Evolutionary conservation across 495 filamentous ascomycete species (phyloP).

Genomic region (Xylaria telfairii): DNA sequence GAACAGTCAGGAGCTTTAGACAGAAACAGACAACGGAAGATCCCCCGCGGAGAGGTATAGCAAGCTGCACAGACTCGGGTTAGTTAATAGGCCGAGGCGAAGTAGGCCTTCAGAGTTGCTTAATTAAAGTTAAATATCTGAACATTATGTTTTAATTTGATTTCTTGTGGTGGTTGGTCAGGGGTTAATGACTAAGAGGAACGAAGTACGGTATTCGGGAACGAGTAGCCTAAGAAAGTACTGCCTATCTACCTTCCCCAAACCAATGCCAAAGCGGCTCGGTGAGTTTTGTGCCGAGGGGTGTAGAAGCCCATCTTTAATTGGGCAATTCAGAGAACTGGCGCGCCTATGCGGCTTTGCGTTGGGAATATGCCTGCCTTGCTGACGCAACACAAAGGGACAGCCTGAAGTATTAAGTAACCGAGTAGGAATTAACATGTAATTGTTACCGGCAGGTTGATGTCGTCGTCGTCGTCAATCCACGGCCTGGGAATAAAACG

Average conservation of each 20-base stretch:
- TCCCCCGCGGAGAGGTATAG: background rate
- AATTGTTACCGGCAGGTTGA: background rate
- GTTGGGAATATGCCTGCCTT: background rate
- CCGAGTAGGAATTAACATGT: background rate
- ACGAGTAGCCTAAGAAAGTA: background rate
- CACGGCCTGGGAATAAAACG: too few relatives aligned
- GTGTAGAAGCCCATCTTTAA: background rate
- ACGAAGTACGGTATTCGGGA: background rate
- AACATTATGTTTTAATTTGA: background rate
- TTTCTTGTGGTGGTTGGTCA: background rate
- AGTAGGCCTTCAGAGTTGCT: background rate
- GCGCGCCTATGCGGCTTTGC: background rate
- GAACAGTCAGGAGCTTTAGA: background rate
- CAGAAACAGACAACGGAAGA: slow-evolving; percentile 13
- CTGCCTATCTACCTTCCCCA: background rate
- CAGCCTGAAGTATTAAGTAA: background rate
- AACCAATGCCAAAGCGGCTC: background rate
- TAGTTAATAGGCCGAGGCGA: background rate
- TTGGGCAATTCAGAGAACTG: background rate
- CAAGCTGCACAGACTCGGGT: background rate
- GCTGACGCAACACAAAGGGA: background rate
- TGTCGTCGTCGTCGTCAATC: too few relatives aligned
- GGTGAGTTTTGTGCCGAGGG: background rate
- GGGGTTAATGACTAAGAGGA: background rate
- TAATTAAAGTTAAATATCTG: background rate